Conservation (phyloP, 208 protist genomes). For the Acanthamoeba triangularis region DNA sequence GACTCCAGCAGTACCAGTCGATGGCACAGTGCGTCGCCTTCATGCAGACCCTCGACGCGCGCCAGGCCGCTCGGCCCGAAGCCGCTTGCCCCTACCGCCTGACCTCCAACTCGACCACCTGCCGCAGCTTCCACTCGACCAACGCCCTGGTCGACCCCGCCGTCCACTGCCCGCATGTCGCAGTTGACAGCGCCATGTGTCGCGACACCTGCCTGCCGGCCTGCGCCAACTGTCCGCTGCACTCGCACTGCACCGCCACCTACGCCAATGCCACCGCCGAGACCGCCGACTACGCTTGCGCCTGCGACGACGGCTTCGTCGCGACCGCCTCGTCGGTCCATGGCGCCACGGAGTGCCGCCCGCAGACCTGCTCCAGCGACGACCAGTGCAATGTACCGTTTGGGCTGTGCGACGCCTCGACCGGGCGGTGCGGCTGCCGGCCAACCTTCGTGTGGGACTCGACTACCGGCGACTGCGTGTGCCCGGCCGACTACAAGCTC, state of each 20-base stretch:
- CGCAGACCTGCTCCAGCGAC: not conserved
- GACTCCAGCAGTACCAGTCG: not conserved
- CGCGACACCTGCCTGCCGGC: not conserved
- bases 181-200: not conserved
- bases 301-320: slow-evolving; percentile 28
- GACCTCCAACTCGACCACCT: slow-evolving; percentile 10
- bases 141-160: slow-evolving; percentile 22
- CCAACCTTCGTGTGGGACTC: not conserved
- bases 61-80: not conserved
- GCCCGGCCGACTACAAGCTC: not conserved
- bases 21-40: not conserved
- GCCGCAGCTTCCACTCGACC: slow-evolving; percentile 27
- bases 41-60: not conserved
- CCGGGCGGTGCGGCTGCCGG: not conserved
- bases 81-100: slow-evolving; percentile 24
- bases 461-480: not conserved
- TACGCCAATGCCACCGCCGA: not conserved
- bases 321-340: not conserved
- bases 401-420: not conserved
- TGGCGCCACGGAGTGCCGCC: not conserved
- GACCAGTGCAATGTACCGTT: not conserved
- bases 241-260: not conserved
- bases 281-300: not conserved
- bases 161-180: slow-evolving; percentile 23
- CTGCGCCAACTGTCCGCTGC: not conserved